Evolutionary conservation across 2,329 filamentous ascomycete species (phyloP), one percentile per base, ranked within the genome.

Genomic region (Fonsecaea erecta): DNA sequence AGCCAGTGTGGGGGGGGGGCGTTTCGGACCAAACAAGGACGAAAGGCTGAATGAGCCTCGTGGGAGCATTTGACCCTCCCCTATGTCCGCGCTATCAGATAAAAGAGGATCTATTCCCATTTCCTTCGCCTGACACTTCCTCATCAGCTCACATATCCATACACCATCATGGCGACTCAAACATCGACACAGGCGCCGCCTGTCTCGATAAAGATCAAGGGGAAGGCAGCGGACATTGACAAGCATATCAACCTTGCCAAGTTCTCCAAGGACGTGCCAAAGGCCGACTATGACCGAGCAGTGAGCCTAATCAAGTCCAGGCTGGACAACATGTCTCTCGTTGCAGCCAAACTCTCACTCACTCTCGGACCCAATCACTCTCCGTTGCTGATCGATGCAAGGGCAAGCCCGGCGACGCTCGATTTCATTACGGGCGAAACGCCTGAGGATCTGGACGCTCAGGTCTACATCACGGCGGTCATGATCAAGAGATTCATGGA

Each of bases 161-260:
- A 40, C 2, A 8, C 40, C 21, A 32, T 26, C 6, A 60, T 60
- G 56, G 46, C 40, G 8, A 60, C 40, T 11, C 56, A 60, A 32
- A 60, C 56, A 37, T 16, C 56, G 12, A 60, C 56, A 8, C 18
- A 26, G 28, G 32, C 40, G 14, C 14, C 51, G 26, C 9, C 56
- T n/a, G 12, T 35, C 7, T 40, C 48, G 52, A 8, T 55, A 5
- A 62, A 62, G 52, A 46, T 62, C 52, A 28, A 56, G n/a, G 51
- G 51, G 3, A 55, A 62, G 43, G 18, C 30, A 11, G 60, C 60
- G 32, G 60, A 62, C 28, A 14, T 62, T 26, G 55, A 37, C 92
- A 59, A 90, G 78, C 9, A 91, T 76, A 75, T 97, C 93, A 21
- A 97, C 84, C n/a, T 84, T 86, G 37, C 97, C 78, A 2, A 85